Evolutionary conservation across 768 basidiomycete species (phyloP), one percentile per base, ranked within the genome.

Genomic region (Neoboletus subvelutipes): DNA sequence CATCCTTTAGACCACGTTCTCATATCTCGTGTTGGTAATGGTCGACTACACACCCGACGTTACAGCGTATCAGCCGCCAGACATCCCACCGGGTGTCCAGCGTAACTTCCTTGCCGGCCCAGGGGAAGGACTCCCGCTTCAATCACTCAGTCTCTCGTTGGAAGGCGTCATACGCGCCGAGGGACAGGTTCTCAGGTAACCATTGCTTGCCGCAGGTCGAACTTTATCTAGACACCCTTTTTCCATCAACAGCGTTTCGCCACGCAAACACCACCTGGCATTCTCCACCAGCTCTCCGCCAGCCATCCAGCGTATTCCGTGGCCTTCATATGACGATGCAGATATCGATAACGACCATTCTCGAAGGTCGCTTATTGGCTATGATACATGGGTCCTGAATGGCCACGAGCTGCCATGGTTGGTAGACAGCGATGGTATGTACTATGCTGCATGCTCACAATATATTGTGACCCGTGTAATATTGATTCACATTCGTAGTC

Each of bases 101-200:
- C 80, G 85, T 29, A 86, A 82, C 65, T 91, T 93, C 68, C 73
- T 89, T 22, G 78, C 88, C 22, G 90, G 92, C 39, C 82, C 92
- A 12, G 91, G 92, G n/a, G 91, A 92, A 73, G 88, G 82, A 6
- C 70, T 85, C 4, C 82, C 84, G 0, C 74, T 93, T 34, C 87
- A 87, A 52, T 79, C 84, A n/a, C 72, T 91, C 37, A 78, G 76
- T 47, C 76, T 93, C 51, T 80, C 83, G 37, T 84, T 94, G 52
- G 91, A 93, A 67, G 92, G 92, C 2, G 90, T 94, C 31, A 80
- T 94, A 55, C 83, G 83, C 12, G 81, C 90, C 11, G 89, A 94
- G 55, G 91, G 92, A 3, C 77, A 78, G 24, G 76, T 94, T 26
- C 72, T 89, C 45, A 88, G 88, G 91, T 90, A 57, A 36, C 54